A percentile compares a stretch with the other conserved stretches of the same genome.
phyloP scores from a whole-genome alignment of 2,329 filamentous ascomycete species.

The Colletotrichum coccodes region DNA sequence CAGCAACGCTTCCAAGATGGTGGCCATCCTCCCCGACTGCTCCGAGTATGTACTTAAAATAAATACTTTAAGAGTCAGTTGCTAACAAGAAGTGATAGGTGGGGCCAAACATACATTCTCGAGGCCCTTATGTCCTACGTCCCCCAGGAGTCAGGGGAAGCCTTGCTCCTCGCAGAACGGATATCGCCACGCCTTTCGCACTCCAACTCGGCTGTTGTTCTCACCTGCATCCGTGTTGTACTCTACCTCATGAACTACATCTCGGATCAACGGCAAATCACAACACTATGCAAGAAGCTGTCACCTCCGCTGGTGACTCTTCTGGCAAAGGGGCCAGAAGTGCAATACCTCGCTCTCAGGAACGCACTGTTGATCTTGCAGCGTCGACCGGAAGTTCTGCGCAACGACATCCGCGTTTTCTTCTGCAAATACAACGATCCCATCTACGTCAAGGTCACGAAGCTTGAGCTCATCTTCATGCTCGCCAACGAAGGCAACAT shows the following conservation, averaged over 20 bases:
- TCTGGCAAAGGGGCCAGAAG: constrained; percentile 94
- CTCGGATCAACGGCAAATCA: constrained; percentile 87
- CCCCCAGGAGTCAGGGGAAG: constrained; percentile 89
- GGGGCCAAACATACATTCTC: constrained; percentile 98
- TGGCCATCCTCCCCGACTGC: constrained; percentile 94
- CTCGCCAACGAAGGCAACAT: constrained; percentile 96
- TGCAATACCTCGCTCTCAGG: constrained; percentile 95
- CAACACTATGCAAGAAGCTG: constrained; percentile 87
- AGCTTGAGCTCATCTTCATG: constrained; percentile 99
- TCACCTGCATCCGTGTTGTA: constrained; percentile 96
- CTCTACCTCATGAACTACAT: constrained; percentile 99
- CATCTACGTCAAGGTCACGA: constrained; percentile 99
- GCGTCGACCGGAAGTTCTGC: constrained; percentile 88
- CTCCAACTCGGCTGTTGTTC: constrained; percentile 94
- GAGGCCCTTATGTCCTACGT: constrained; percentile 98
- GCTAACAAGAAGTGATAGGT: constrained; percentile 63
- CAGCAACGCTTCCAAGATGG: constrained; percentile 96
- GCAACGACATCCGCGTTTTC: constrained; percentile 97
- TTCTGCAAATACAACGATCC: constrained; percentile 99
- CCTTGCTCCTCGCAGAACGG: constrained; percentile 88
- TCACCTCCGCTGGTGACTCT: constrained; percentile 95
- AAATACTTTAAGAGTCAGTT: neutral
- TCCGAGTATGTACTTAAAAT: constrained; percentile 78
- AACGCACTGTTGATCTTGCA: constrained; percentile 96
- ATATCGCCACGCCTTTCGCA: constrained; percentile 96